Conservation (phyloP, 2,329 filamentous ascomycete genomes). For the Fusarium sp. region DNA sequence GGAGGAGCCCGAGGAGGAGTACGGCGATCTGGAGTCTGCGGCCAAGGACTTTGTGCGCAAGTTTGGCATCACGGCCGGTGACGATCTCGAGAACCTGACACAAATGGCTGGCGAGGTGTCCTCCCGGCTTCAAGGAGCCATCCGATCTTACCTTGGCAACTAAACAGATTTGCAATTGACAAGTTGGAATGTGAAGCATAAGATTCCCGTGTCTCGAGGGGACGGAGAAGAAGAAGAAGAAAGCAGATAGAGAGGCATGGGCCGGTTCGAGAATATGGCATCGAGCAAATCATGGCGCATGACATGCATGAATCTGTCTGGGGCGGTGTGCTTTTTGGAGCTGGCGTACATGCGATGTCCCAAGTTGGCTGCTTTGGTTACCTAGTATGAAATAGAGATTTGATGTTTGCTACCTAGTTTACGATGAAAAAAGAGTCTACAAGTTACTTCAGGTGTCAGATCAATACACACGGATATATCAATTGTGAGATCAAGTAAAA, state of each 20-base stretch:
- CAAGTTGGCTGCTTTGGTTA: constrained; percentile 45
- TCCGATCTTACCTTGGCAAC: constrained; percentile 69
- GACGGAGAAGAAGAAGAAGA: constrained; percentile 23
- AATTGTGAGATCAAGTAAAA: not conserved
- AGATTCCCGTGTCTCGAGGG: constrained; percentile 16
- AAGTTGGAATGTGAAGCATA: constrained; percentile 6
- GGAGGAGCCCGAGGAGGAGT: constrained; percentile 79
- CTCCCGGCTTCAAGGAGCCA: constrained; percentile 78
- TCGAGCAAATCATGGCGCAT: constrained; percentile 22
- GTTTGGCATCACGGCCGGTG: constrained; percentile 93
- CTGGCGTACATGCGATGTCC: constrained; percentile 46
- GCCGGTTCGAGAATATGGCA: constrained; percentile 15
- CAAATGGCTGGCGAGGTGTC: constrained; percentile 86
- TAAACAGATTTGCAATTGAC: constrained; percentile 46
- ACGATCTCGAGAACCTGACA: constrained; percentile 91
- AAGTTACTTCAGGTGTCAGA: not conserved
- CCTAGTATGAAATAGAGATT: constrained; percentile 48
- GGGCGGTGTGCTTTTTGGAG: constrained; percentile 41
- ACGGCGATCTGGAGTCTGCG: constrained; percentile 89
- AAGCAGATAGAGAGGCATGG: constrained; percentile 15
- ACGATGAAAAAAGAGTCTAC: constrained; percentile 13
- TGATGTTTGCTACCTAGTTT: constrained; percentile 32
- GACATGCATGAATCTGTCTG: constrained; percentile 33
- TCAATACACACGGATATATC: not conserved
- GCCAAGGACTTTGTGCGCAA: constrained; percentile 96